These are phyloP conservation scores for Martiniozyma abietophila DNA, from an alignment of 805 yeast genomes.

Conservation along the genomic window DNA sequence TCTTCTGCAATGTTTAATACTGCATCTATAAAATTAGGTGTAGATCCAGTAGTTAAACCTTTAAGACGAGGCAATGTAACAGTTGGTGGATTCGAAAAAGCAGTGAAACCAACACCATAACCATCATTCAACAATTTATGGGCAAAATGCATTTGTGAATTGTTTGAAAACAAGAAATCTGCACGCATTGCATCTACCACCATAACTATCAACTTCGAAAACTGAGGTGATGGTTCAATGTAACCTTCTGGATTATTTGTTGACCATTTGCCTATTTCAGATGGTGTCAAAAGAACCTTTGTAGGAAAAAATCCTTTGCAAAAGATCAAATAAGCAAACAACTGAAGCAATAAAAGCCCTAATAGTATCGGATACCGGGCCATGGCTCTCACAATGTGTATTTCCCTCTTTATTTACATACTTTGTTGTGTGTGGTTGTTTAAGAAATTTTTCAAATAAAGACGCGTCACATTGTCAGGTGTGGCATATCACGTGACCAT, in stretches of 20 bases:
- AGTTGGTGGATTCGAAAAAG: conserved; percentile 90
- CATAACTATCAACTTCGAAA: conserved; percentile 64
- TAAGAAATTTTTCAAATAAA: too few relatives aligned
- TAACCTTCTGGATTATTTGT: conserved; percentile 21
- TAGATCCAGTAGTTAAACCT: conserved; percentile 89
- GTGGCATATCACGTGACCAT: too few relatives aligned
- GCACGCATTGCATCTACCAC: conserved; percentile 90
- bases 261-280: conserved; percentile 30
- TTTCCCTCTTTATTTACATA: too few relatives aligned
- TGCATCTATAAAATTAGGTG: conserved; percentile 92
- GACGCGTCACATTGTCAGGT: too few relatives aligned
- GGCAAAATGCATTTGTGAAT: conserved; percentile 56
- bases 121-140: conserved; percentile 61
- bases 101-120: conserved; percentile 79
- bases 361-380: conserved; percentile 11
- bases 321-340: conserved; percentile 52
- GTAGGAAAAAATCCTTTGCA: conserved; percentile 86
- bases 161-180: conserved; percentile 67
- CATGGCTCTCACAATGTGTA: too few relatives aligned
- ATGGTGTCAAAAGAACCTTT: conserved; percentile 67
- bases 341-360: conserved; percentile 28
- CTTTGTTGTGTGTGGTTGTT: too few relatives aligned
- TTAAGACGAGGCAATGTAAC: conserved; percentile 91
- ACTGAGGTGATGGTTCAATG: conserved; percentile 33
- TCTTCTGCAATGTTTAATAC: conserved; percentile 89